Conservation (phyloP, 1,139 yeast genomes). For the Lodderomyces orthopsilosis region DNA sequence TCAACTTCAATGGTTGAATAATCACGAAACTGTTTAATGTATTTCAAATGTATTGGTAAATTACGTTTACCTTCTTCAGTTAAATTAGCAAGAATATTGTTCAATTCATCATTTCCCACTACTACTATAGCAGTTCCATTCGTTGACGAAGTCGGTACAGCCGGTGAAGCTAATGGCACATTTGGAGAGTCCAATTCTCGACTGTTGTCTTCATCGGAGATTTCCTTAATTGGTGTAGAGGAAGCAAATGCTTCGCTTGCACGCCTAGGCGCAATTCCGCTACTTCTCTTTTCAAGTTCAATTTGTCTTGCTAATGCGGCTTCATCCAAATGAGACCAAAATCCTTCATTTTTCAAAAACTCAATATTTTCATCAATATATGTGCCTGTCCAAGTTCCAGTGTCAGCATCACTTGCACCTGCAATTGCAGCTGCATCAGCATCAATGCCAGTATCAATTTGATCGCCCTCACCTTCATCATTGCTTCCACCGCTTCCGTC, state of each 20-base stretch:
- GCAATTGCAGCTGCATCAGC: background rate
- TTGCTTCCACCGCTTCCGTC: conserved; percentile 7
- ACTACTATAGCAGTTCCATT: background rate
- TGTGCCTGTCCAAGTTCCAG: conserved; percentile 17
- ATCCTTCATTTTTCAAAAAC: conserved; percentile 30
- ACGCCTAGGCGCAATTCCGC: conserved; percentile 5
- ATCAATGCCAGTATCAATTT: conserved; percentile 9
- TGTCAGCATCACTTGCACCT: background rate
- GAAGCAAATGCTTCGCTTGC: conserved; percentile 7
- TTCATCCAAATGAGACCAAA: conserved; percentile 27
- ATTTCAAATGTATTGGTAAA: conserved; percentile 39
- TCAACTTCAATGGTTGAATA: conserved; percentile 32
- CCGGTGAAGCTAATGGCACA: too few relatives aligned
- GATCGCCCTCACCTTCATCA: conserved; percentile 15
- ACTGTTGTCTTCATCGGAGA: background rate
- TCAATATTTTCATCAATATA: conserved; percentile 38
- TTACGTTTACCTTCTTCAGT: conserved; percentile 28
- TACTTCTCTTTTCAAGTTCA: conserved; percentile 4
- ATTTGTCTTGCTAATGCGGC: conserved; percentile 11
- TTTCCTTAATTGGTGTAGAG: background rate
- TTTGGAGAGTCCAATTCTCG: too few relatives aligned
- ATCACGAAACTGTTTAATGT: conserved; percentile 40
- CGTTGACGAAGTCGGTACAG: background rate
- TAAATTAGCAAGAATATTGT: conserved; percentile 26
- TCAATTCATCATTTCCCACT: conserved; percentile 31